Evolutionary conservation across 305 asterid species (phyloP), one percentile per base, ranked within the genome.

Genomic region (Euphrasia arctica): DNA sequence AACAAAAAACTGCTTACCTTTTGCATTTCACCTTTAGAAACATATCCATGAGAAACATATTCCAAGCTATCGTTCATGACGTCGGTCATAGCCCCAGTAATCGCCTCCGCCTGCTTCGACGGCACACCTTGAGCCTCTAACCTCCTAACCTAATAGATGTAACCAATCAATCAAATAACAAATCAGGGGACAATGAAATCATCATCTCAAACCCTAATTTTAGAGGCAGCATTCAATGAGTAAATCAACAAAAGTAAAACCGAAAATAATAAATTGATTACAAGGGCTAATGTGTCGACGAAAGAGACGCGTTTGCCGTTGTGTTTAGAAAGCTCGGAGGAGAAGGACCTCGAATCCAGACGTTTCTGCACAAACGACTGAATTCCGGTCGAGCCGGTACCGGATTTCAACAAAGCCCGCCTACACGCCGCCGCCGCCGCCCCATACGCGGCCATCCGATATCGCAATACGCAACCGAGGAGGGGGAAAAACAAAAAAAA

Each of bases 71-170:
- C 96, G 45, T 84, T 84, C 62, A 92, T 60, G 42, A 87, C 95
- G 48, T 85, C 89, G 7, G 84, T 85, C 80, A 92, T 78, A 2
- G 92, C 84, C 57, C 73, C 85, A 10, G 97, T 90, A 54, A 90
- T 82, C 48, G 94, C 97, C 85, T 92, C 94, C 15, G 98, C 98
- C 43, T 90, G 97, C 76, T 75, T 75, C 18, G 95, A 70, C 28
- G 92, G 95, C 72, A 92, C 78, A 0, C 96, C 97, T 72, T 88
- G 85, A 50, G 79, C 80, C 78, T 92, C 97, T 68, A 92, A 81
- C 79, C 85, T 81, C 80, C 94, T 80, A 43, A 88, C 98, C 97
- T 90, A 29, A 49, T 31, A 31, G 34, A 31, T 31, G 60, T 42
- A 8, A 63, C 42, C 41, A 13, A 14, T 63, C 61, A n/a, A 43